These are phyloP conservation scores for Isatis tinctoria DNA, from an alignment of 345 rosid genomes.

Conservation along the genomic window DNA sequence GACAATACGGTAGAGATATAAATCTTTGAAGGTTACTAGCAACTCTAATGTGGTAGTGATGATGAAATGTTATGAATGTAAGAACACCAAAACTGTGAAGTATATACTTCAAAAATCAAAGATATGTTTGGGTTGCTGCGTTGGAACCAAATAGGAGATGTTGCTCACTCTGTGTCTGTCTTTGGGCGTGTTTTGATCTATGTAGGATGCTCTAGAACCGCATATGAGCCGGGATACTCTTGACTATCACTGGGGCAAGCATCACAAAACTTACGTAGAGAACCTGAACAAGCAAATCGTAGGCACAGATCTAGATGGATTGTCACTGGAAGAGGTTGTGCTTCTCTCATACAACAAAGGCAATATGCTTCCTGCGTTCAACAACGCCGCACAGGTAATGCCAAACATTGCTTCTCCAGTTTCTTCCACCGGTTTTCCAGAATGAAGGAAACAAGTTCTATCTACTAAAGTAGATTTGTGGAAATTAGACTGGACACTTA, in stretches of 20 bases:
- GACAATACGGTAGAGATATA: neutral
- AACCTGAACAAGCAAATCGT: constrained; percentile 76
- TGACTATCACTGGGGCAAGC: constrained; percentile 94
- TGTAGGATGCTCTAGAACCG: constrained; percentile 82
- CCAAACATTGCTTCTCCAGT: neutral
- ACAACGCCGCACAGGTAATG: constrained; percentile 89
- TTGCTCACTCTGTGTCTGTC: constrained; percentile 5
- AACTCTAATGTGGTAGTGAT: neutral
- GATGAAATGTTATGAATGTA: neutral
- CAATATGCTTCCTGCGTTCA: constrained; percentile 76
- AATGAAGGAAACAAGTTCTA: neutral
- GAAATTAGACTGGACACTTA: neutral
- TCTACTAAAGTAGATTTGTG: neutral
- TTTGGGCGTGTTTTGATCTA: neutral
- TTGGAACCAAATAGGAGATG: neutral
- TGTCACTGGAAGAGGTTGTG: constrained; percentile 61
- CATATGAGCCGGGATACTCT: constrained; percentile 75
- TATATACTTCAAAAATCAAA: neutral
- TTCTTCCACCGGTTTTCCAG: neutral
- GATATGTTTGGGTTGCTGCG: neutral
- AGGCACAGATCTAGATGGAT: constrained; percentile 61
- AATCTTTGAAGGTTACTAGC: neutral
- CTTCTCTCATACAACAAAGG: constrained; percentile 65
- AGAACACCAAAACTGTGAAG: neutral
- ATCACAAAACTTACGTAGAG: constrained; percentile 80